Base-by-base conservation (phyloP, 2,329 filamentous ascomycete genomes). In the Ascochyta koolunga region DNA sequence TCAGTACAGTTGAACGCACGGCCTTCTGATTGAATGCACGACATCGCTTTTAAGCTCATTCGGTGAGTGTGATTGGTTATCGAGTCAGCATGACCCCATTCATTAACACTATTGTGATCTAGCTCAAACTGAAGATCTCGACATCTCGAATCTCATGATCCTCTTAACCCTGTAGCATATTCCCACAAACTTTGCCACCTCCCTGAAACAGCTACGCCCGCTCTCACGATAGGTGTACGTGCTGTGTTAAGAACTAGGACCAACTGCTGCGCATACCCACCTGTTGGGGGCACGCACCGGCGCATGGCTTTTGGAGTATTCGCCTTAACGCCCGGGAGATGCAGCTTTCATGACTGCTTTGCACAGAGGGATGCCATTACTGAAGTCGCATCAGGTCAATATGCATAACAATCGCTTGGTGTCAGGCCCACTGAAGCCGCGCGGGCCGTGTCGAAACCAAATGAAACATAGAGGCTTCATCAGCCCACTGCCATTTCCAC, bases 151-250 rank as follows among this genome's bases (percentile, higher is more conserved):
- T 39, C 40, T 45, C 36, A 37, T 45, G 50, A 40, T 27, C 39
- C 29, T 37, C 9, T 31, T 24, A 25, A 39, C 21, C 40, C 11
- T 25, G n/a, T 9, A 21, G 19, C n/a, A 25, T 22, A 45, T 45
- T 49, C 40, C 29, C 44, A 27, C 42, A 36, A 36, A 19, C 41
- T 48, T 59, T 56, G 52, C 50, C 62, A 66, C 60, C 62, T 66
- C 56, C 64, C 62, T 60, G 53, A 61, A 57, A 39, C 36, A 59
- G 58, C 27, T 44, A 49, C 55, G 38, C 19, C 50, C 48, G 33
- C 33, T 48, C 27, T 45, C 51, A 41, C 29, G 16, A 27, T 27
- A 27, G 4, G 22, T 29, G 29, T 38, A 54, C 22, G 35, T 40
- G 35, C 40, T 25, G 35, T 42, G 18, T 36, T 41, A 32, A 50